Base-by-base conservation (phyloP, 441 rosid species). In the Aquilaria agallochum region DNA sequence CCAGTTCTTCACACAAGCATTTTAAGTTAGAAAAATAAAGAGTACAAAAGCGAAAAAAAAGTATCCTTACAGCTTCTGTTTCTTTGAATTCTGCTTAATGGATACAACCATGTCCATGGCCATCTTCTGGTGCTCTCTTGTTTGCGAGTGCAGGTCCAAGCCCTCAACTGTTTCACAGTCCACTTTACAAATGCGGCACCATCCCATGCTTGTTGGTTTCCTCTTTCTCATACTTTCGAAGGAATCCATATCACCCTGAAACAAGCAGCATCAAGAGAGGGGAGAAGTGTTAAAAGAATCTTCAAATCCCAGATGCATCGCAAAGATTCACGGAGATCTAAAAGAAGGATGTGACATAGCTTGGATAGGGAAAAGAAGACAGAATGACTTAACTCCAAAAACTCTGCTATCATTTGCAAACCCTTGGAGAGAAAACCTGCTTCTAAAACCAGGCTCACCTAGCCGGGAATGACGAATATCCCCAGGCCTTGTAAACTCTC, bases 161-260 rank as follows among this genome's bases (percentile, higher is more conserved):
- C 95, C 85, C 70, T 85, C 96, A 46, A 81, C 91, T 33, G 88
- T 78, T 71, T 87, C 87, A 68, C 96, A 87, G 55, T 89, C 94
- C 55, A 89, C 77, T 66, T 83, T 87, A 76, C 96, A 89, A 50
- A 89, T 81, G 31, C 92, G 90, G 64, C 96, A 89, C 96, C 96
- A 89, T 42, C 92, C 96, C 83, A 74, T 76, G 84, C 74, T 75
- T 60, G 72, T 36, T 33, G 77, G 64, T 72, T 69, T 83, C 73
- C 89, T 81, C 77, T 77, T 84, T 67, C 87, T 84, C 44, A 75
- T 67, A 73, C 67, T 73, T 57, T 81, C 91, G 63, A 76, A 76
- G 63, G 80, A 59, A 53, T 80, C 88, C 68, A 70, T 44, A 11
- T 74, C 86, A 56, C 80, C 83, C 92, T 86, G 74, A 58, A 65